phyloP scores from a whole-genome alignment of 139 green algal genomes.

The Coelastrella sp. region DNA sequence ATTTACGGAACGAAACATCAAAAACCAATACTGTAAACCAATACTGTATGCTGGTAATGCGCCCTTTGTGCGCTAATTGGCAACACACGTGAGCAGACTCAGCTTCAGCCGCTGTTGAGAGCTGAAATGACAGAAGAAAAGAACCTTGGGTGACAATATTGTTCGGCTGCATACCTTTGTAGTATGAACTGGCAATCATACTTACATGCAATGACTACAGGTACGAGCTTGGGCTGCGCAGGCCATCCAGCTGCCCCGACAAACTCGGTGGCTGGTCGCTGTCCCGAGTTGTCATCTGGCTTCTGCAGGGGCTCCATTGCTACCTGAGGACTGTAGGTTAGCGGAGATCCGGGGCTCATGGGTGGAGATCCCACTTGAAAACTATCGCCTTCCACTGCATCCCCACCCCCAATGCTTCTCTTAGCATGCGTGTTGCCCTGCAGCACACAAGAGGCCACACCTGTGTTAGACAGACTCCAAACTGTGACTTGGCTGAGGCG shows the following conservation, averaged over 20 bases:
- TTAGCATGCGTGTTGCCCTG: slow-evolving; percentile 76
- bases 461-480: no score
- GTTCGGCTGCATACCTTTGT: no score
- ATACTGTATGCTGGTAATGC: background rate
- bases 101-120: no score
- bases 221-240: slow-evolving; percentile 85
- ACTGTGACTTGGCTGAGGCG: no score
- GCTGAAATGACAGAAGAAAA: no score
- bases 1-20: no score
- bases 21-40: no score
- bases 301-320: slow-evolving; percentile 67
- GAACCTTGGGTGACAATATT: no score
- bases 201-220: slow-evolving; percentile 90
- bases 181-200: no score
- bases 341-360: slow-evolving; percentile 80
- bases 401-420: slow-evolving; percentile 37
- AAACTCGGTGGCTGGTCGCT: slow-evolving; percentile 73
- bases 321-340: slow-evolving; percentile 88
- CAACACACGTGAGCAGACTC: no score
- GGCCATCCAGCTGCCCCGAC: slow-evolving; percentile 78
- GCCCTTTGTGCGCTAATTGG: no score
- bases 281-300: slow-evolving; percentile 42
- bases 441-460: background rate
- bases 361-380: slow-evolving; percentile 57
- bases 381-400: slow-evolving; percentile 32